Evolutionary conservation across 805 yeast genomes (phyloP), one percentile per base, ranked within the genome.

Genomic region (Cyberlindnera xishuangbannaensis): DNA sequence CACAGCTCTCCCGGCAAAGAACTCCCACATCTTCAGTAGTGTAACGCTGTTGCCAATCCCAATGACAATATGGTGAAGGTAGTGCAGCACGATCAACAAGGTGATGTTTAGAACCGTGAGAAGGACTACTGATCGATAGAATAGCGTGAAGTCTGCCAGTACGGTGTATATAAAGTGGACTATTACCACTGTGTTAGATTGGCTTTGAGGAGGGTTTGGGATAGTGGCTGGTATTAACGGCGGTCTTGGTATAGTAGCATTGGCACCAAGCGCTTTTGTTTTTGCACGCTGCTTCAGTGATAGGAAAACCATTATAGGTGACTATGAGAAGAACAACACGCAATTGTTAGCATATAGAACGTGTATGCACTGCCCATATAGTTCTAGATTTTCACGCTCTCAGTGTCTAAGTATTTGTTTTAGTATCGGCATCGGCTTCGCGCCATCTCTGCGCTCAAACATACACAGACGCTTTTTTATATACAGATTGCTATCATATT

Each of bases 1-100:
- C n/a, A n/a, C n/a, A n/a, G n/a, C n/a, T n/a, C n/a, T n/a, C n/a
- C n/a, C n/a, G n/a, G n/a, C n/a, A n/a, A n/a, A n/a, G n/a, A n/a
- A n/a, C n/a, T n/a, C n/a, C n/a, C n/a, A n/a, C n/a, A n/a, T n/a
- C n/a, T n/a, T n/a, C n/a, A n/a, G n/a, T n/a, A n/a, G n/a, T n/a
- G n/a, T n/a, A n/a, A 24, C 24, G 22, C 31, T 29, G 18, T 34
- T 33, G n/a, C 36, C 41, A 8, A 38, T 19, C 7, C 32, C 35
- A 4, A 21, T 28, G 25, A 19, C 31, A 4, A 39, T 39, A 13
- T 22, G 18, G 15, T 31, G 33, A 5, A 27, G 27, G 27, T 39
- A 32, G 25, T 31, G 17, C 5, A 39, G 29, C 23, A 34, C 15
- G 2, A 39, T 28, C n/a, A 22, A 18, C 12, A 34, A 31, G 10